Percentiles rank a stretch among this genome's conserved stretches.
Evolutionary conservation across 2,329 filamentous ascomycete species (phyloP).

Genomic region (Xylariaceae sp.): DNA sequence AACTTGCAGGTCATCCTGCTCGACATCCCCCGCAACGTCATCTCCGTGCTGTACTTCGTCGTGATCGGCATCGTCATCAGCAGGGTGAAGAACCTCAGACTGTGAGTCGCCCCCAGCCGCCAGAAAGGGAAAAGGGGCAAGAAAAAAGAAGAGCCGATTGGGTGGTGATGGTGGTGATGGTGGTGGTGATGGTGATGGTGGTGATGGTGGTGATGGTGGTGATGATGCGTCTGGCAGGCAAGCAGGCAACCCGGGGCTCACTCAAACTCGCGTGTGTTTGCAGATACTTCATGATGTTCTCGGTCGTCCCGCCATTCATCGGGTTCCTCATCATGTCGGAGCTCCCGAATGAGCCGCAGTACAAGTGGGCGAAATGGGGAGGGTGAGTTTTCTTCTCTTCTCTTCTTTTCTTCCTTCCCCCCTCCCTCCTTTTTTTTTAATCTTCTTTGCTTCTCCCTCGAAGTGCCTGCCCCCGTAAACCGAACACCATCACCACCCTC

Average conservation of each 20-base stretch:
- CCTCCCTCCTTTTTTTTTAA: neutral
- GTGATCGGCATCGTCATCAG: slow-evolving; percentile 26
- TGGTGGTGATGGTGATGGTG: too few relatives aligned
- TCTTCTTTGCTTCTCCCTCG: too few relatives aligned
- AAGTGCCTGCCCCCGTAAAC: too few relatives aligned
- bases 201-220: too few relatives aligned
- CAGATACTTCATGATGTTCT: slow-evolving; percentile 31
- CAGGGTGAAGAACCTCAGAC: slow-evolving; percentile 25
- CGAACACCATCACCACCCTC: neutral
- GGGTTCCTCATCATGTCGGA: slow-evolving; percentile 30
- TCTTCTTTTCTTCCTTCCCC: neutral
- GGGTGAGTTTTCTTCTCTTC: slow-evolving; percentile 13
- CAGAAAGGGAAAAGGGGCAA: too few relatives aligned
- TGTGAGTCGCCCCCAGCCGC: slow-evolving; percentile 20
- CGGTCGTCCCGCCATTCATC: slow-evolving; percentile 26
- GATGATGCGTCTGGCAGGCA: too few relatives aligned
- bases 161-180: too few relatives aligned
- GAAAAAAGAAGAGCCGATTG: too few relatives aligned
- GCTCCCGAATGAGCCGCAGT: slow-evolving; percentile 25
- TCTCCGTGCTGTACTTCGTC: slow-evolving; percentile 29
- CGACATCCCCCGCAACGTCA: slow-evolving; percentile 25
- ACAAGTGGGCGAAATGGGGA: slow-evolving; percentile 31
- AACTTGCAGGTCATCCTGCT: slow-evolving; percentile 30
- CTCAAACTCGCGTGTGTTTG: neutral
- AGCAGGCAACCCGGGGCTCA: too few relatives aligned